phyloP scores from a whole-genome alignment of 371 early-diverging fungal genomes.

The Circinella umbellata region DNA sequence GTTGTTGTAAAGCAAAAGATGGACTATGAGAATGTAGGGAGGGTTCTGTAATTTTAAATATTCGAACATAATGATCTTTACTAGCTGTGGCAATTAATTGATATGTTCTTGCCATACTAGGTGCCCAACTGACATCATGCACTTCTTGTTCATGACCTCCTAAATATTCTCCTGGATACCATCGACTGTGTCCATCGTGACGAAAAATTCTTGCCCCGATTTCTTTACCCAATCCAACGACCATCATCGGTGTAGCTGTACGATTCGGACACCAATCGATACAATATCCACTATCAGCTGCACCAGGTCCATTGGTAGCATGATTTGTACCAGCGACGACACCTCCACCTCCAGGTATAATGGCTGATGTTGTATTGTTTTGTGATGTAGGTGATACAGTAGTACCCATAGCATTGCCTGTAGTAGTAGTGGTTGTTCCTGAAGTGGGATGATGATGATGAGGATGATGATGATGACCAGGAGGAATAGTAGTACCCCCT shows the following conservation, averaged over 20 bases:
- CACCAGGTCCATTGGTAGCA: slow-evolving; percentile 29
- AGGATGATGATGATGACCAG: too few relatives aligned
- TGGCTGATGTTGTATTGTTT: slow-evolving; percentile 1
- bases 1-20: slow-evolving; percentile 14
- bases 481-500: slow-evolving; percentile 8
- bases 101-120: slow-evolving; percentile 83
- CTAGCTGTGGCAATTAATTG: slow-evolving; percentile 93
- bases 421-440: neutral
- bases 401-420: slow-evolving; percentile 16
- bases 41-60: slow-evolving; percentile 77
- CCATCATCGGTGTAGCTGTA: slow-evolving; percentile 81
- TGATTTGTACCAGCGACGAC: neutral
- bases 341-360: neutral
- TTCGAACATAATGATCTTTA: slow-evolving; percentile 85
- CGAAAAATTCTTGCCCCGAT: slow-evolving; percentile 76
- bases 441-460: neutral
- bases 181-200: slow-evolving; percentile 65
- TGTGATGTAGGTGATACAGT: slow-evolving; percentile 28
- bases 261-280: slow-evolving; percentile 91
- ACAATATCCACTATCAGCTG: slow-evolving; percentile 71
- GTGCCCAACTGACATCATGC: slow-evolving; percentile 89
- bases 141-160: slow-evolving; percentile 75
- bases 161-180: slow-evolving; percentile 70
- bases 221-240: slow-evolving; percentile 86
- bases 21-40: slow-evolving; percentile 17